Base-by-base conservation (phyloP, 2,329 filamentous ascomycete genomes). In the Cladophialophora bantiana region DNA sequence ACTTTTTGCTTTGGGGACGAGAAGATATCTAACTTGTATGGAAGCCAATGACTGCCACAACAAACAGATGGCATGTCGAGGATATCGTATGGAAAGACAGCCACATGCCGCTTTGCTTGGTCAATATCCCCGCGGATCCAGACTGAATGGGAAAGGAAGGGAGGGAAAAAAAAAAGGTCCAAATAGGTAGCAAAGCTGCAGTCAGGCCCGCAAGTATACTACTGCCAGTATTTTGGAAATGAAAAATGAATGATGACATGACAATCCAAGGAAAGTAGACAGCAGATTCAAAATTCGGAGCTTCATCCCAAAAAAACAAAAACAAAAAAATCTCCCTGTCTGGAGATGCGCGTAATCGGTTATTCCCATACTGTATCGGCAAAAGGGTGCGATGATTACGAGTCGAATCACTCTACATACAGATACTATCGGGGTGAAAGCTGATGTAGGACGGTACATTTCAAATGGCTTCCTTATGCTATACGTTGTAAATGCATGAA, bases 241-340 rank as follows among this genome's bases (percentile, higher is more conserved):
- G 45, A 50, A 50, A 50, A 50, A 26, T 50, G 45, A 50, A 50
- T 50, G 45, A 50, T 50, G 7, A 50, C 45, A 50, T 50, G 45
- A 57, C 61, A 34, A 34, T 35, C 31, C 48, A 64, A 35, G 48
- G 53, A 15, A 54, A 50, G 20, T 55, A 67, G 50, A 57, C 57
- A 26, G 36, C 48, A 12, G 3, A 55, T 32, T 31, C 32, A 63
- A 48, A 18, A 7, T 10, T 26, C 34, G n/a, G 36, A 31, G 9
- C 10, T 31, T 31, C n/a, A 42, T n/a, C 36, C 36, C 4, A 26
- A 26, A 26, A 26, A 3, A 26, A 26, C 2, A 2, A 3, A 26
- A 26, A 26, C 26, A 26, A 26, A 26, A 26, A 26, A 26, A 26
- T 3, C 26, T 3, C 26, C 26, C 26, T 2, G 26, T 26, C 26